Evolutionary conservation across 495 filamentous ascomycete genomes (phyloP), one percentile per base, ranked within the genome.

Genomic region (Cercophora scortea): DNA sequence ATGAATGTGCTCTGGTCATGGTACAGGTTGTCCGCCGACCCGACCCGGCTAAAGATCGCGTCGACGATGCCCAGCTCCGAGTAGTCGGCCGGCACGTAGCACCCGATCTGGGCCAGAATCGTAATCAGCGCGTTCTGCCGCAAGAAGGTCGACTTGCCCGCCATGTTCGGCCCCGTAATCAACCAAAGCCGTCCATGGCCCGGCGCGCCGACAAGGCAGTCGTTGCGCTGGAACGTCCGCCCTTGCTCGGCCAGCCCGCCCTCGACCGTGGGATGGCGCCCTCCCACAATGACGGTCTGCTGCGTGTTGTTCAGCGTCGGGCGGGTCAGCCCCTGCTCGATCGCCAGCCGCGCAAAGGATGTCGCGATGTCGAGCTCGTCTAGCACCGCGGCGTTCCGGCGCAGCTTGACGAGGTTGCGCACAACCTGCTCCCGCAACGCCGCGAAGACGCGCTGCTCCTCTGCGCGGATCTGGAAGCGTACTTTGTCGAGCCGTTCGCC

Each of bases 101-200:
- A 90, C 1, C 93, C 93, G 0, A 88, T 83, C 65, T 98, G 93
- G 0, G 94, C 91, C 8, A 98, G 79, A 51, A 98, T 88, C 6
- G 86, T 87, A 59, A 96, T 94, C 50, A 98, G 73, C 1, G 93
- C 93, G 69, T 95, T 96, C 52, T 96, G 93, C 2, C 94, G 84
- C 3, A 98, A 74, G 62, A 94, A 98, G 0, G 93, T 98, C 63
- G 84, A 89, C 70, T 98, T 98, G 32, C 93, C 93, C 6, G 85
- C 94, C 93, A 98, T 98, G 72, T 98, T 98, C n/a, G 94, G 93
- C 0, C 93, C 93, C 1, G 92, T 96, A 56, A 98, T 87, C 25
- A 98, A 79, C 86, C 88, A 92, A 41, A 90, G 77, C 4, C 79
- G 74, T 57, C 92, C 86, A 39, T 72, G 60, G 19, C 74, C 76